These are phyloP conservation scores for Penicillium canescens DNA, from an alignment of 495 filamentous ascomycete genomes.

Conservation along the genomic window DNA sequence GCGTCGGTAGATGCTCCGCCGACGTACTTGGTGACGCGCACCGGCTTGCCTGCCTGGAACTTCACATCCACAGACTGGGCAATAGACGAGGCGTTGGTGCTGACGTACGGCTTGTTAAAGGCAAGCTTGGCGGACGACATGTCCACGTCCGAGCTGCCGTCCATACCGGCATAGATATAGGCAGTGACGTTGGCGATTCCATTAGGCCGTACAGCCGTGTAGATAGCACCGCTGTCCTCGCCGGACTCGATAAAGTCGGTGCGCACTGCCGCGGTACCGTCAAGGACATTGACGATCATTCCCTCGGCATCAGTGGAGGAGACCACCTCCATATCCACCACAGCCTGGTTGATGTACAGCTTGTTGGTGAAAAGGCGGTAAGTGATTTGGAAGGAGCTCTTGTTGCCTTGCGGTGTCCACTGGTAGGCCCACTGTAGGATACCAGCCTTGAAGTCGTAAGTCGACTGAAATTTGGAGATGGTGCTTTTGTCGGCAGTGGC, in stretches of 20 bases:
- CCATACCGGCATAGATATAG: slow-evolving; percentile 55
- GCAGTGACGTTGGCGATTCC: slow-evolving; percentile 58
- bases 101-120: slow-evolving; percentile 45
- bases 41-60: slow-evolving; percentile 48
- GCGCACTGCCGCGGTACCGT: slow-evolving; percentile 59
- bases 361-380: slow-evolving; percentile 66
- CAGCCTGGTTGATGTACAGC: slow-evolving; percentile 52
- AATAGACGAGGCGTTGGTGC: slow-evolving; percentile 58
- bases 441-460: slow-evolving; percentile 63
- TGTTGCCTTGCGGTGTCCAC: slow-evolving; percentile 60
- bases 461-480: slow-evolving; percentile 61
- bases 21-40: slow-evolving; percentile 57
- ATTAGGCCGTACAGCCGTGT: slow-evolving; percentile 58
- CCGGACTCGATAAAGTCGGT: slow-evolving; percentile 56
- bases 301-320: slow-evolving; percentile 47
- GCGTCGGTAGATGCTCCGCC: slow-evolving; percentile 63
- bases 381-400: slow-evolving; percentile 51
- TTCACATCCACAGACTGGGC: slow-evolving; percentile 54
- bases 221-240: slow-evolving; percentile 49
- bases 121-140: slow-evolving; percentile 43
- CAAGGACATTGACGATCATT: slow-evolving; percentile 57
- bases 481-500: slow-evolving; percentile 59
- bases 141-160: slow-evolving; percentile 46
- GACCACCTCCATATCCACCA: slow-evolving; percentile 35
- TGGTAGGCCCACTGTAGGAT: slow-evolving; percentile 62